Evolutionary conservation across 208 protist species (phyloP), one percentile per base, ranked within the genome.

Genomic region (Acanthamoeba divionensis): DNA sequence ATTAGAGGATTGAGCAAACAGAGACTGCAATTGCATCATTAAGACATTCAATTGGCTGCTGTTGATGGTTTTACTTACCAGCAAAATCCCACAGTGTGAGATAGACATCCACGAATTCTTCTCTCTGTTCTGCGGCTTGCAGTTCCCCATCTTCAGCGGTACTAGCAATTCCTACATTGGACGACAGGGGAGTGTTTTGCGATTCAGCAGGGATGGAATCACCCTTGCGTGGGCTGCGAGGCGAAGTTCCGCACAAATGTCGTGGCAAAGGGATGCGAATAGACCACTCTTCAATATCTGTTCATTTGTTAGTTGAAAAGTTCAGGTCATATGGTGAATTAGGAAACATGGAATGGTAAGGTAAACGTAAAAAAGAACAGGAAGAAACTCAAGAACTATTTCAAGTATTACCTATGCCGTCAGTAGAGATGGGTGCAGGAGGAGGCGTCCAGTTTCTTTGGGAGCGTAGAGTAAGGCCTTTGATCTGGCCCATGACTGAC

Each of bases 1-100:
- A 41, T 21, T 71, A 21, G 24, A 13, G 12, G 15, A 21, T 29
- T 13, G 24, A 71, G 12, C 13, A 24, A 29, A 29, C 52, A 57
- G 52, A 24, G 52, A 24, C n/a, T 24, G 52, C n/a, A 57, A 57
- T n/a, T n/a, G n/a, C 33, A 8, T 38, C 33, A 73, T n/a, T 0
- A 24, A 10, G n/a, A 21, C 48, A 24, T 21, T 15, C 1, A 73
- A 8, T 12, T 12, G 0, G 3, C 21, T 50, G 10, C 4, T 24
- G n/a, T 12, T 69, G 52, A 67, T 2, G 3, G 29, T 9, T 12
- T 41, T 6, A 31, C 0, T 0, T 24, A 31, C 38, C 63, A 10
- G 26, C 48, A 47, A 94, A 92, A 73, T 94, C 92, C 91, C 91
- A 92, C 31, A 91, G 47, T n/a, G 45, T 89, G 29, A 94, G 24